Conservation (phyloP, 108 stramenopile genomes). For the Pseudonitzschia delicatissima region DNA sequence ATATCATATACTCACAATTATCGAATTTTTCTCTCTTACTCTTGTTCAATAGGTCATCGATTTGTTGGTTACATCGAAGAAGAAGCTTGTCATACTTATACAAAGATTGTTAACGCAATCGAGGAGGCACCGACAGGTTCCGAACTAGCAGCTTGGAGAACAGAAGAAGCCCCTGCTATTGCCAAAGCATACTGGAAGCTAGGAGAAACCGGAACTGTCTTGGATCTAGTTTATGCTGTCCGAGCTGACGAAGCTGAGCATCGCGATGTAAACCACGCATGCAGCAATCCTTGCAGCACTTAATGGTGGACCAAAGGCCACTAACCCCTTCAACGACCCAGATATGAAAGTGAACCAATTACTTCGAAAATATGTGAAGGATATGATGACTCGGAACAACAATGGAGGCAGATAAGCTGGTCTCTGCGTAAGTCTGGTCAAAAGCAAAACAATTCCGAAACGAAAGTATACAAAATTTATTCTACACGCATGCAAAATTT, state of each 20-base stretch:
- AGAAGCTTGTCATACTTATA: constrained; percentile 87
- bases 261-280: constrained; percentile 90
- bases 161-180: constrained; percentile 68
- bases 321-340: constrained; percentile 72
- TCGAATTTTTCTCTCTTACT: background rate
- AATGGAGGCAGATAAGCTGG: background rate
- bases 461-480: no score
- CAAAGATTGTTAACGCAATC: constrained; percentile 85
- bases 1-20: background rate
- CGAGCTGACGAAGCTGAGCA: constrained; percentile 94
- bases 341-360: constrained; percentile 58
- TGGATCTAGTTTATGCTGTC: constrained; percentile 89
- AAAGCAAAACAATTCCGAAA: no score
- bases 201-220: constrained; percentile 82
- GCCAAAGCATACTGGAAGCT: constrained; percentile 84
- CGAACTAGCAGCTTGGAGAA: constrained; percentile 76
- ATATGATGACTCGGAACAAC: constrained; percentile 55
- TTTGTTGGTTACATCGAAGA: constrained; percentile 98
- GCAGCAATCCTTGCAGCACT: constrained; percentile 20
- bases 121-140: constrained; percentile 80
- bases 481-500: no score
- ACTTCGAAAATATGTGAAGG: constrained; percentile 73
- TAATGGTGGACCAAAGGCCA: constrained; percentile 23
- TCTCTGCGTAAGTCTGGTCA: no score
- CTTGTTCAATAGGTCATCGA: constrained; percentile 62